A percentile compares a stretch with the other conserved stretches of the same genome.
These are phyloP conservation scores for Phytopythium kandeliae DNA, from an alignment of 352 stramenopile genomes.

Conservation along the genomic window DNA sequence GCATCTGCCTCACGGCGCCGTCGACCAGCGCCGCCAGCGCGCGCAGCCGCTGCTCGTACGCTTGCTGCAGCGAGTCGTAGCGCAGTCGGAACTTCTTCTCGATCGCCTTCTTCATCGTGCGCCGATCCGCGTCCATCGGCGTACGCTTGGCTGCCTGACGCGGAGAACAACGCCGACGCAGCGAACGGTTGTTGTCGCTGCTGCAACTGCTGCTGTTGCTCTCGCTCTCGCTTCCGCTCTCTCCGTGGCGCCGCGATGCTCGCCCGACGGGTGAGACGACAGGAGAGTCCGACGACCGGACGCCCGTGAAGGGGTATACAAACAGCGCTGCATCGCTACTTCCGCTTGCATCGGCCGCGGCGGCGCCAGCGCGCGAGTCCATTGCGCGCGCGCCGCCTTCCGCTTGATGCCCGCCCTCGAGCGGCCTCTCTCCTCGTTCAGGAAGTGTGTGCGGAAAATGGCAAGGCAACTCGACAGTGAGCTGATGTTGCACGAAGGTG, in stretches of 20 bases:
- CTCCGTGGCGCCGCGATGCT: neutral
- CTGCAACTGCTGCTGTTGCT: slow-evolving; percentile 4
- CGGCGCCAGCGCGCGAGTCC: neutral
- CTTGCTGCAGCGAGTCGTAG: slow-evolving; percentile 59
- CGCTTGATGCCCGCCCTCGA: neutral
- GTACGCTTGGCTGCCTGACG: neutral
- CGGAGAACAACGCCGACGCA: neutral
- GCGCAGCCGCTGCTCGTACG: slow-evolving; percentile 67
- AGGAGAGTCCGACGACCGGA: slow-evolving; percentile 1
- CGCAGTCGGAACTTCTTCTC: slow-evolving; percentile 72
- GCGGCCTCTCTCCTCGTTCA: neutral
- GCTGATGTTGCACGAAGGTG: neutral
- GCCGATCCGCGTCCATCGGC: slow-evolving; percentile 5
- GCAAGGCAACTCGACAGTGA: neutral
- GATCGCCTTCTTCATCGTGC: slow-evolving; percentile 43
- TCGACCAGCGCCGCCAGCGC: slow-evolving; percentile 47
- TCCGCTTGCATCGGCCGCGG: neutral
- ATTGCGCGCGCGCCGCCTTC: neutral
- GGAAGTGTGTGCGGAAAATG: neutral
- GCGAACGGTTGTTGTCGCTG: neutral
- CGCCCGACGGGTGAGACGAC: neutral
- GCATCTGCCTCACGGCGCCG: slow-evolving; percentile 40
- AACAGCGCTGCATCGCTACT: neutral
- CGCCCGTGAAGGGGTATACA: neutral
- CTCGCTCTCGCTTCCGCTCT: neutral